These are phyloP conservation scores for Sextonia rubra DNA, from an alignment of 164 flowering plant genomes.

Conservation along the genomic window DNA sequence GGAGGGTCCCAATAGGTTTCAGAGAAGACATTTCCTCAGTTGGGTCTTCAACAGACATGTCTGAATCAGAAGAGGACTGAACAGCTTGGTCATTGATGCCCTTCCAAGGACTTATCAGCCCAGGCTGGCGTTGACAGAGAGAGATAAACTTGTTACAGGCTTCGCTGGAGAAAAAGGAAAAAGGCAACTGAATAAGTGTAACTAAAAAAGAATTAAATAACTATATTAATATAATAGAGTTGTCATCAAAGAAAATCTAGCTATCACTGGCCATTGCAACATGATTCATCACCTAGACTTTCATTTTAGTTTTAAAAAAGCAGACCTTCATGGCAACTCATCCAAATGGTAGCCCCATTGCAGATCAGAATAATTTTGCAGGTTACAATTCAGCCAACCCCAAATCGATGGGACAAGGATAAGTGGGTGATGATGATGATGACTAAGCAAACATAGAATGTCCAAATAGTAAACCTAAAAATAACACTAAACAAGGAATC, in stretches of 20 bases:
- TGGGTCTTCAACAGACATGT: constrained; percentile 84
- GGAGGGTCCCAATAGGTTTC: constrained; percentile 22
- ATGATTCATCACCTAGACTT: too few species aligned
- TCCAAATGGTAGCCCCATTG: not conserved
- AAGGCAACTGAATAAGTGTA: not conserved
- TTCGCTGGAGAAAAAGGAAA: constrained; percentile 45
- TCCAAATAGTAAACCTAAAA: too few species aligned
- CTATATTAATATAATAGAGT: too few species aligned
- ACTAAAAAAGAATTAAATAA: not conserved
- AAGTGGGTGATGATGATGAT: too few species aligned
- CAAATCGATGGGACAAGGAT: not conserved
- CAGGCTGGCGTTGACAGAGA: constrained; percentile 65
- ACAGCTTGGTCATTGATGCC: constrained; percentile 42
- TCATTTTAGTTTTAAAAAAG: too few species aligned
- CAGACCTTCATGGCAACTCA: not conserved
- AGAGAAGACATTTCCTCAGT: constrained; percentile 21
- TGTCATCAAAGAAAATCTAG: not conserved
- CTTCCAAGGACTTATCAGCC: constrained; percentile 51
- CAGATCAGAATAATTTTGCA: not conserved
- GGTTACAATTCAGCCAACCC: not conserved
- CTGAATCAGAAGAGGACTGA: constrained; percentile 66
- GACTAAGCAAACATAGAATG: too few species aligned
- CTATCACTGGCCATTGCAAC: not conserved
- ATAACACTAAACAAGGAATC: too few species aligned
- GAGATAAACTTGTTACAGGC: constrained; percentile 69